Evolutionary conservation across 345 rosid genomes (phyloP), one percentile per base, ranked within the genome.

Genomic region (Eucalyptus sp.): DNA sequence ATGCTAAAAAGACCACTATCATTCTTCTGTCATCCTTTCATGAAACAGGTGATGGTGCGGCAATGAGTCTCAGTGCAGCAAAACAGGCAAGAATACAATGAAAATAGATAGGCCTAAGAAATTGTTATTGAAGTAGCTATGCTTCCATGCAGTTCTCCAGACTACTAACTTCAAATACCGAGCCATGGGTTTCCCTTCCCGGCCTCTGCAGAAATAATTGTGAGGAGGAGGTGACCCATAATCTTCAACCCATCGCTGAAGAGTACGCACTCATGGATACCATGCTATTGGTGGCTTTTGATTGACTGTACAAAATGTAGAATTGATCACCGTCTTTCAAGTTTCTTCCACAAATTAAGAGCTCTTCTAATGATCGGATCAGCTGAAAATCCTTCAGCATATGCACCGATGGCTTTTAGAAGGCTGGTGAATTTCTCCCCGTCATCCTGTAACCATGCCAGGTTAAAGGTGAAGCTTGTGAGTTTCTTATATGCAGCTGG

Each of bases 321-420:
- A 76, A 76, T 41, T 76, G 56, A 86, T 86, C 60, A 86, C 87
- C 44, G 41, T 41, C 58, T 58, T 60, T 91, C 94, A 43, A 95
- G 95, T 86, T 93, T 96, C 90, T 96, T 94, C 99, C 99, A 96
- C 92, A 97, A 90, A 89, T 91, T 56, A 29, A 89, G 89, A 76
- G 95, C 94, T 92, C 97, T 94, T 92, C 96, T 91, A 54, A 96
- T 94, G 89, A 96, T 90, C 43, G 93, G 95, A 91, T 96, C 98
- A 44, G 97, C 96, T n/a, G 98, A 96, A 86, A 93, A 97, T 54
- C 99, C 99, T 92, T 98, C 97, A 10, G 99, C 99, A 86, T 96
- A 96, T 31, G 97, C 97, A 22, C 97, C 92, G 33, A 98, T 93
- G 18, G 99, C 99, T 3, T 87, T 92, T 90, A 98, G 89, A 41